These are phyloP conservation scores for Diplodia mutila DNA, from an alignment of 2,329 filamentous ascomycete genomes.

Conservation along the genomic window DNA sequence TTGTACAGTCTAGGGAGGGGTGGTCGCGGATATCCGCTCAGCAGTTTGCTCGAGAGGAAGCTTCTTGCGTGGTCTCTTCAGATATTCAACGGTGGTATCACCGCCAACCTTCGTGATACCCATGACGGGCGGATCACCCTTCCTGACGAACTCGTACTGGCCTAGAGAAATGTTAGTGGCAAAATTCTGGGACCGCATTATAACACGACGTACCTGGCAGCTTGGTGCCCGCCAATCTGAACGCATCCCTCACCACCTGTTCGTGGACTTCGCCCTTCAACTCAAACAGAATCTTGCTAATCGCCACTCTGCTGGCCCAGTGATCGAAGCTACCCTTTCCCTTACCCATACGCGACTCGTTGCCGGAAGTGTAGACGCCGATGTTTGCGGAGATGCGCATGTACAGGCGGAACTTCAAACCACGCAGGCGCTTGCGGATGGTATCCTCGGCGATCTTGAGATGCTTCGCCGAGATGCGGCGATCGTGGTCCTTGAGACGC, in stretches of 20 bases:
- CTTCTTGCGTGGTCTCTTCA: constrained; percentile 78
- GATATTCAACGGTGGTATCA: constrained; percentile 77
- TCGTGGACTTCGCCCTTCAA: constrained; percentile 91
- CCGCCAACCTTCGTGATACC: constrained; percentile 86
- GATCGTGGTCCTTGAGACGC: constrained; percentile 90
- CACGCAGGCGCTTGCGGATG: constrained; percentile 84
- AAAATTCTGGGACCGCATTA: neutral
- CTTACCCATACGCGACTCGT: constrained; percentile 98
- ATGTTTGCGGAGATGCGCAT: constrained; percentile 90
- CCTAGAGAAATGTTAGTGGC: constrained; percentile 51
- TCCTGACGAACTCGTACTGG: constrained; percentile 91
- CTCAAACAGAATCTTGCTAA: constrained; percentile 92
- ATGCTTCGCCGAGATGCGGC: constrained; percentile 82
- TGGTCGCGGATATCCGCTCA: constrained; percentile 66
- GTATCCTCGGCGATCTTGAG: constrained; percentile 92
- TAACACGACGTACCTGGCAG: constrained; percentile 71
- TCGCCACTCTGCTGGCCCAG: constrained; percentile 87
- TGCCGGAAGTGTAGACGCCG: constrained; percentile 92
- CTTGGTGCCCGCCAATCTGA: constrained; percentile 92
- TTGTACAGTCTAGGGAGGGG: constrained; percentile 25
- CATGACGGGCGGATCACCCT: constrained; percentile 85
- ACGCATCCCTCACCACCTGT: constrained; percentile 90
- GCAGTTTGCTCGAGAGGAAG: constrained; percentile 61
- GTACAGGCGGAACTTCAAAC: constrained; percentile 90
- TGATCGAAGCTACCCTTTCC: constrained; percentile 97